Evolutionary conservation across 139 green algal genomes (phyloP).

Genomic region (Chlorella sorokiniana): DNA sequence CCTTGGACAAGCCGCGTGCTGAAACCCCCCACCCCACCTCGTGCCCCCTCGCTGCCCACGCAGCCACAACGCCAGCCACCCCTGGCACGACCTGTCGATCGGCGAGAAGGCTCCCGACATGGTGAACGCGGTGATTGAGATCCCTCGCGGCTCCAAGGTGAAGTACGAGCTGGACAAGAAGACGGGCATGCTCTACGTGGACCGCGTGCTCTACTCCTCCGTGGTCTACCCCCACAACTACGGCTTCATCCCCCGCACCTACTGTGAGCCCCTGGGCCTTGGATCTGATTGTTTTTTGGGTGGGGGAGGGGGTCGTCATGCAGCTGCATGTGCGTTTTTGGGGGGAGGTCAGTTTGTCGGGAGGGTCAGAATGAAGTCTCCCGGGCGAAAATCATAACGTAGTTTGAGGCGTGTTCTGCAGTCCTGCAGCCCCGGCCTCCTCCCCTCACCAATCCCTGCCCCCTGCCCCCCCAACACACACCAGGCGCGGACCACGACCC

Average conservation of each 20-base stretch:
- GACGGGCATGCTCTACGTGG: constrained; percentile 75
- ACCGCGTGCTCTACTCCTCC: constrained; percentile 92
- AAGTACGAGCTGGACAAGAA: constrained; percentile 97
- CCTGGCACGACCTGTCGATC: constrained; percentile 86
- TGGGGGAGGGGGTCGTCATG: no score
- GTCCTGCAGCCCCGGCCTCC: no score
- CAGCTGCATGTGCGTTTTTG: no score
- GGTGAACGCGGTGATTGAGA: constrained; percentile 90
- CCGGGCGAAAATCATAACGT: no score
- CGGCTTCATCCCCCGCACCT: constrained; percentile 94
- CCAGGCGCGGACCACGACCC: constrained; percentile 81
- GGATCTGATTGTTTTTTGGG: no score
- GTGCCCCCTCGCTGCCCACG: background rate
- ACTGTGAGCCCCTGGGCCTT: constrained; percentile 72
- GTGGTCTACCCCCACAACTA: constrained; percentile 98
- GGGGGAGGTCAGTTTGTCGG: no score
- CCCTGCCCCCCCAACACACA: background rate
- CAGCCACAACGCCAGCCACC: constrained; percentile 54
- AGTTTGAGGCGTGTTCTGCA: no score
- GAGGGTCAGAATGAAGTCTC: no score
- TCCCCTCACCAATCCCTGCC: no score
- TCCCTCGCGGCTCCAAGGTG: constrained; percentile 88
- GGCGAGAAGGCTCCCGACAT: constrained; percentile 74
- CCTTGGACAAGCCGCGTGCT: no score
- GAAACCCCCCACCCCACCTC: no score